phyloP scores from a whole-genome alignment of 345 rosid genomes.

The Eucalyptus erythrocorys region DNA sequence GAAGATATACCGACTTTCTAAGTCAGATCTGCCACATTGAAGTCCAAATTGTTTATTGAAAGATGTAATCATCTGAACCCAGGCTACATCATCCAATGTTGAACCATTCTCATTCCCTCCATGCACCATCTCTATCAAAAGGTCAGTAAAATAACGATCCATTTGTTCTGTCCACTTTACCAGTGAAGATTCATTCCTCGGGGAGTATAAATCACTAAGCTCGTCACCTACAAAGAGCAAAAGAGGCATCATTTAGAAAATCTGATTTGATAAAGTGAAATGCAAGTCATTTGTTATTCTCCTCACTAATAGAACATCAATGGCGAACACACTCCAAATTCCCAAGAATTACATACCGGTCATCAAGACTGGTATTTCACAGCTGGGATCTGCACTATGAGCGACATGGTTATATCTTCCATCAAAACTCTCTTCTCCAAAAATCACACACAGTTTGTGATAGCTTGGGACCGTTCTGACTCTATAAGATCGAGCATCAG shows the following conservation, averaged over 20 bases:
- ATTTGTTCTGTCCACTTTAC: conserved; percentile 45
- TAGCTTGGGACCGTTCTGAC: conserved; percentile 74
- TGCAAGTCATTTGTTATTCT: background rate
- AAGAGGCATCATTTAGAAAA: background rate
- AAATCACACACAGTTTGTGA: conserved; percentile 58
- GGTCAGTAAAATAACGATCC: conserved; percentile 46
- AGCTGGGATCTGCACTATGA: conserved; percentile 21
- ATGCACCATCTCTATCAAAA: conserved; percentile 40
- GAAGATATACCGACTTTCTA: conserved; percentile 38
- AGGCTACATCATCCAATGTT: conserved; percentile 42
- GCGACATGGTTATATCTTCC: conserved; percentile 66
- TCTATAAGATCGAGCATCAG: conserved; percentile 77
- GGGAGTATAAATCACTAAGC: conserved; percentile 9
- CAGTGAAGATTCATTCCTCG: conserved; percentile 9
- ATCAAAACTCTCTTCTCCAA: conserved; percentile 49
- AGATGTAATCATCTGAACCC: conserved; percentile 40
- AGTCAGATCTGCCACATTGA: conserved; percentile 26
- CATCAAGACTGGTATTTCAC: conserved; percentile 20
- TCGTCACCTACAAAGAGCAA: conserved; percentile 21
- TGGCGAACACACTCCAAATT: background rate
- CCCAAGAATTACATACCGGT: conserved; percentile 23
- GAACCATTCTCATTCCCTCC: conserved; percentile 31
- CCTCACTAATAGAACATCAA: background rate
- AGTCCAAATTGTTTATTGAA: conserved; percentile 44
- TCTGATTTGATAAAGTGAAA: background rate